Evolutionary conservation across 192 early-diverging fungal genomes (phyloP).

Genomic region (Mortierella antarctica): DNA sequence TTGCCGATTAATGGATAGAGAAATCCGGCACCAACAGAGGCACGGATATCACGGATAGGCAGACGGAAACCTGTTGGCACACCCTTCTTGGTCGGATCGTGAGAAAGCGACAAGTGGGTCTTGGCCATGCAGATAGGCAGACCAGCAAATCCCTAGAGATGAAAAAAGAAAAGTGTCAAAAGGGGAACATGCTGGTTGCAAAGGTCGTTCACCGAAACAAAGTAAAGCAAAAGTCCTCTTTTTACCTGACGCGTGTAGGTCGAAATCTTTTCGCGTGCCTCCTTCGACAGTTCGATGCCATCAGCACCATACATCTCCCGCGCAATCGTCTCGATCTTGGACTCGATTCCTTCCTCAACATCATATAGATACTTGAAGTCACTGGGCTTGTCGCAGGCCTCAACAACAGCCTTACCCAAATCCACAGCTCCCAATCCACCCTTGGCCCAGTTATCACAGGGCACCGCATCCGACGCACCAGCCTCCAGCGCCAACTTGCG

Average conservation of each 20-base stretch:
- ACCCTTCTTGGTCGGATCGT: slow-evolving; percentile 91
- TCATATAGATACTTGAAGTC: slow-evolving; percentile 94
- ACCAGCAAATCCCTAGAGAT: slow-evolving; percentile 77
- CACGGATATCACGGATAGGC: slow-evolving; percentile 95
- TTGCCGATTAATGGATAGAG: slow-evolving; percentile 94
- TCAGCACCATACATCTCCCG: slow-evolving; percentile 96
- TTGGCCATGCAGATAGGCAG: slow-evolving; percentile 99
- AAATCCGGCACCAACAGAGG: slow-evolving; percentile 97
- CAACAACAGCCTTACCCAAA: slow-evolving; percentile 86
- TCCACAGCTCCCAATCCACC: slow-evolving; percentile 92
- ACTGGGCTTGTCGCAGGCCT: slow-evolving; percentile 68
- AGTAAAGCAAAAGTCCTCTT: not conserved
- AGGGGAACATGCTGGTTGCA: not conserved
- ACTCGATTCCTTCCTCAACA: slow-evolving; percentile 76
- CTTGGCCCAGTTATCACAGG: slow-evolving; percentile 94
- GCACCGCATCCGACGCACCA: slow-evolving; percentile 88
- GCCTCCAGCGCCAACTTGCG: slow-evolving; percentile 76
- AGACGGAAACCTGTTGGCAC: slow-evolving; percentile 93
- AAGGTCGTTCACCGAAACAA: no score
- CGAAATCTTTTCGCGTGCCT: slow-evolving; percentile 90
- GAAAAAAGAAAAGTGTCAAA: not conserved
- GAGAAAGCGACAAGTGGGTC: slow-evolving; percentile 94
- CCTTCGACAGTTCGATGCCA: slow-evolving; percentile 85
- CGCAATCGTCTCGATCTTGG: slow-evolving; percentile 94
- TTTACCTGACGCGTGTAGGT: slow-evolving; percentile 79